Conservation (phyloP, 768 basidiomycete species). For the Aureoboletus auriporus region DNA sequence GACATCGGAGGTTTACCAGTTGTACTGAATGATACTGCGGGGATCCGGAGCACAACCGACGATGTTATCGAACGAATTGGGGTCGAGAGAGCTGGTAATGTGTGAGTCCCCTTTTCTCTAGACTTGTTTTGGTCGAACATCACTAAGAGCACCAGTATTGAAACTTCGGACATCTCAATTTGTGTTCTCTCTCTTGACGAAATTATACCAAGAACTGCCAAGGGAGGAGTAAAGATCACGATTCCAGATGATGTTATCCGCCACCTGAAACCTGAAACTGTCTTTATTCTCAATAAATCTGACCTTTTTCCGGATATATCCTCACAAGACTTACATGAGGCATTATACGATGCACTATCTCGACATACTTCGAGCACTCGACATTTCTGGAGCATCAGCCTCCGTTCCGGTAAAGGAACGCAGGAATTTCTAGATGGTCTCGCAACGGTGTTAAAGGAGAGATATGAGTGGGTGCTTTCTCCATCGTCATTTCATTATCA, state of each 20-base stretch:
- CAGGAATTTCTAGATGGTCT: conserved; percentile 58
- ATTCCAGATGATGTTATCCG: conserved; percentile 46
- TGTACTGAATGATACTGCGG: conserved; percentile 82
- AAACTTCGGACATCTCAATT: conserved; percentile 65
- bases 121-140: background rate
- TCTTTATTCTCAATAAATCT: conserved; percentile 76
- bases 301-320: conserved; percentile 43
- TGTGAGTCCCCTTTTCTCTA: conserved; percentile 42
- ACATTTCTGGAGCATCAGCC: conserved; percentile 57
- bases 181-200: conserved; percentile 76
- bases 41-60: conserved; percentile 65
- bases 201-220: conserved; percentile 12
- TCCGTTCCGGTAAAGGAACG: conserved; percentile 56
- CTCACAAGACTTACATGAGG: conserved; percentile 8
- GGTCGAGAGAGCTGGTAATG: conserved; percentile 62
- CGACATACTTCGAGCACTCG: background rate
- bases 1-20: conserved; percentile 88
- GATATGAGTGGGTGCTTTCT: conserved; percentile 17
- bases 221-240: conserved; percentile 12
- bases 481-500: background rate
- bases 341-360: conserved; percentile 17
- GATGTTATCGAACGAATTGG: conserved; percentile 75
- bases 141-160: conserved; percentile 44
- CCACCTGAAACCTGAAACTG: conserved; percentile 54
- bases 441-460: conserved; percentile 39